Evolutionary conservation across 2,329 filamentous ascomycete species (phyloP), one percentile per base, ranked within the genome.

Genomic region (Escovopsis sp.): DNA sequence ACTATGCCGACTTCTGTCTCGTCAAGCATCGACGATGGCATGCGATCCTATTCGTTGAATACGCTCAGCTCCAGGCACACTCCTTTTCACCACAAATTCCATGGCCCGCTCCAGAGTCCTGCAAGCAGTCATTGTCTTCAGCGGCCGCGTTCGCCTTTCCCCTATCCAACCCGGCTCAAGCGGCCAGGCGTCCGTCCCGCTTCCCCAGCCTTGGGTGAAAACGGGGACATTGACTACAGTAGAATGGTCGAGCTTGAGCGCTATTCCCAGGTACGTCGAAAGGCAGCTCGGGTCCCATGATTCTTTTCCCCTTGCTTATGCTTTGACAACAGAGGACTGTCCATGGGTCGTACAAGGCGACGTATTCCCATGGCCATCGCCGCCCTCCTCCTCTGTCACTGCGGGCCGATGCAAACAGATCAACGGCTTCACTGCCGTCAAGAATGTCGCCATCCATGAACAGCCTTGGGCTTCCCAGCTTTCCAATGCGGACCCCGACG

Each of bases 61-160:
- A 66, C 66, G 9, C 65, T 62, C 41, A 62, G 60, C 40, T 65
- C 66, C 7, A 55, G 56, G 14, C 54, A 57, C 11, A 47, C 66
- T n/a, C 60, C 62, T 9, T 64, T 63, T 18, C 59, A 63, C 37
- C 59, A 63, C 36, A 61, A 57, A 41, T 68, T 68, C 5, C 63
- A 57, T 29, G 55, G 57, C 5, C 68, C 63, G 18, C 48, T 69
- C 29, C 60, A 65, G 40, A 69, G 63, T 39, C 61, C 63, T 23
- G 52, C 55, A 15, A 65, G 66, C 18, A 49, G 50, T 16, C 48
- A 48, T 31, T 49, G 54, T 21, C 45, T 65, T 34, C 68, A 70
- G 43, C 60, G 69, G n/a, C 66, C 70, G 33, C 61, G 68, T 21
- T 74, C 71, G 16, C 70, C 71, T 1, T 74, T 69, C 40, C 68